These are phyloP conservation scores for Fusarium falciforme DNA, from an alignment of 2,329 filamentous ascomycete species.

Conservation along the genomic window DNA sequence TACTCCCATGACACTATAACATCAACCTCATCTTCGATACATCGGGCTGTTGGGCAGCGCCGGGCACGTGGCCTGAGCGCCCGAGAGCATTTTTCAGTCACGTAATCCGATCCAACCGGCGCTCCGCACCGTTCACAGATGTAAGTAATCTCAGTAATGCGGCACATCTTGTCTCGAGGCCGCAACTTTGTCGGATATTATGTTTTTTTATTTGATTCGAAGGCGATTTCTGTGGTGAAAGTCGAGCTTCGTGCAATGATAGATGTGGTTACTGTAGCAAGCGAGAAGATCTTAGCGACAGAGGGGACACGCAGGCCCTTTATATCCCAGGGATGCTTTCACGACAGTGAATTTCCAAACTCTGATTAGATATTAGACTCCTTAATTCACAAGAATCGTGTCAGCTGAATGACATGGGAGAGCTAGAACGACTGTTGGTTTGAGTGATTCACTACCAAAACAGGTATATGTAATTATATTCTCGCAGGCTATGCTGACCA, in stretches of 20 bases:
- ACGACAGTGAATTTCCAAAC: neutral
- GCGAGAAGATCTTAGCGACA: neutral
- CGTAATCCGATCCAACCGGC: neutral
- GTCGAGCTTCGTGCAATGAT: neutral
- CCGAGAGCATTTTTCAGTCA: neutral
- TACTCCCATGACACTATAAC: neutral
- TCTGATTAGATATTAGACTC: neutral
- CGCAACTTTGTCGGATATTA: neutral
- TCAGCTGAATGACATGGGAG: neutral
- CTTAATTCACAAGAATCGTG: neutral
- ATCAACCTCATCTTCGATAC: neutral
- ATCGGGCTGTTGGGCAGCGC: neutral
- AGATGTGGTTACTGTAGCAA: neutral
- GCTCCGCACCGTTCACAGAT: neutral
- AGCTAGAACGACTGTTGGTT: neutral
- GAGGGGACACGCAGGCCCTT: neutral
- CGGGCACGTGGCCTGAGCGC: neutral
- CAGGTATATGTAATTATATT: neutral
- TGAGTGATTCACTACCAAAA: neutral
- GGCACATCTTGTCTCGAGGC: neutral
- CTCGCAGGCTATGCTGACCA: neutral
- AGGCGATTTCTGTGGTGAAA: neutral
- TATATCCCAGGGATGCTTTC: neutral
- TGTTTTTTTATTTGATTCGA: neutral
- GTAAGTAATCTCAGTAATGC: neutral